Base-by-base conservation (phyloP, 1,284 basidiomycete genomes). In the Schizophyllum commune region DNA sequence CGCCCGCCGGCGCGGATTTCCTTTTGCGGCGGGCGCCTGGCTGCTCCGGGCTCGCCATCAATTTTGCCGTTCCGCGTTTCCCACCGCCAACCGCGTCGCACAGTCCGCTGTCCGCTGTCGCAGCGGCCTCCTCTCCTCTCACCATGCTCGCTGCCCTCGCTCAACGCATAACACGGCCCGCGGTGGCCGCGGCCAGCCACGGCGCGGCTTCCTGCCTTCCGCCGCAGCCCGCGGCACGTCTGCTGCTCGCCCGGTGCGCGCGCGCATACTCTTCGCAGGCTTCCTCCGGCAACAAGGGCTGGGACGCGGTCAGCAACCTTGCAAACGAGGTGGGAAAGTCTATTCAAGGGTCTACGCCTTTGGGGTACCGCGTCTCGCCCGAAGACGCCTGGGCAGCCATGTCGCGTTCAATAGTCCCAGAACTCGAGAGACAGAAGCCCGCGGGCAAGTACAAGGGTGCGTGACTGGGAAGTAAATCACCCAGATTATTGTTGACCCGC, bases 361-460 rank as follows among this genome's bases (percentile, higher is more conserved):
- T 11, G 13, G 17, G 39, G 39, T 13, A 47, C 9, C 39, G 39
- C 39, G 39, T 17, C 9, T 13, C 57, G 7, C 27, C 56, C 17
- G 39, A 58, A 21, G 34, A 52, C 8, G 20, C 55, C 33, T 52
- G 59, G 47, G 54, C 20, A 13, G 39, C 39, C 9, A 55, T 20
- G 53, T 55, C 27, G 15, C 9, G 19, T 13, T 55, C 20, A 55
- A 13, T 55, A 27, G 19, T 55, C 53, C 53, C 53, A 15, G 53
- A 20, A 19, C 53, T 21, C 53, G 27, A 21, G 19, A 27, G 53
- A 11, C 53, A 55, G 9, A 68, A 68, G 19, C 73, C 73, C 55
- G 71, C 73, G 32, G 69, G 76, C 63, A 68, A 76, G 20, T 80
- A 81, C 65, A 64, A 72, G 64, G 80, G 79, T 79, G 62, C 56